Base-by-base conservation (phyloP, 1,284 basidiomycete genomes). In the Pholiota adiposa region DNA sequence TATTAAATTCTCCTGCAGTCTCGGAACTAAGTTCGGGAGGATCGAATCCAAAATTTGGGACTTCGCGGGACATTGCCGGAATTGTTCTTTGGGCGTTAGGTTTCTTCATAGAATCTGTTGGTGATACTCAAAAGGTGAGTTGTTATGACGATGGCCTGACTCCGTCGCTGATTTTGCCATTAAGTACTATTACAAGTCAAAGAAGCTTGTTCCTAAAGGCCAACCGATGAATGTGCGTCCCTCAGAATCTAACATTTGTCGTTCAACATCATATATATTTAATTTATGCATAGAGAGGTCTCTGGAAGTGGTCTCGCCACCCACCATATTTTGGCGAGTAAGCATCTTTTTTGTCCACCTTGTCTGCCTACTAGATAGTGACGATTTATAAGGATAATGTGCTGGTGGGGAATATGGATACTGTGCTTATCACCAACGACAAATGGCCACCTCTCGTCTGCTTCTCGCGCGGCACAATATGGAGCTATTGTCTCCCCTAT, bases 271-370 rank as follows among this genome's bases (percentile, higher is more conserved):
- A n/a, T n/a, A n/a, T n/a, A n/a, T n/a, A n/a, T n/a, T n/a, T n/a
- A n/a, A n/a, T n/a, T n/a, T n/a, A n/a, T n/a, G n/a, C n/a, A n/a
- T n/a, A 85, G 83, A 72, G 65, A 36, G 85, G 84, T 1, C 59
- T 86, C 2, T 87, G 85, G 85, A 75, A 68, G 9, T 89, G 83
- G 79, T 87, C 86, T 21, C 80, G 85, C 18, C 86, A 92, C 63
- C 90, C 90, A 27, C 86, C 89, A 7, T 92, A 91, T 70, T 90
- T 91, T 69, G 89, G 89, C 69, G 89, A 92, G 83, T 87, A 69
- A 70, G 82, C 33, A 16, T 18, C 41, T 3, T 16, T 27, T 29
- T 27, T 9, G 18, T 21, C 4, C 16, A 34, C 5, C 8, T 25
- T n/a, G 8, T 4, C 16, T 58, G n/a, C 8, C n/a, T 25, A 23